Evolutionary conservation across 2,329 filamentous ascomycete species (phyloP), one percentile per base, ranked within the genome.

Genomic region (Metarhizium anisopliae): DNA sequence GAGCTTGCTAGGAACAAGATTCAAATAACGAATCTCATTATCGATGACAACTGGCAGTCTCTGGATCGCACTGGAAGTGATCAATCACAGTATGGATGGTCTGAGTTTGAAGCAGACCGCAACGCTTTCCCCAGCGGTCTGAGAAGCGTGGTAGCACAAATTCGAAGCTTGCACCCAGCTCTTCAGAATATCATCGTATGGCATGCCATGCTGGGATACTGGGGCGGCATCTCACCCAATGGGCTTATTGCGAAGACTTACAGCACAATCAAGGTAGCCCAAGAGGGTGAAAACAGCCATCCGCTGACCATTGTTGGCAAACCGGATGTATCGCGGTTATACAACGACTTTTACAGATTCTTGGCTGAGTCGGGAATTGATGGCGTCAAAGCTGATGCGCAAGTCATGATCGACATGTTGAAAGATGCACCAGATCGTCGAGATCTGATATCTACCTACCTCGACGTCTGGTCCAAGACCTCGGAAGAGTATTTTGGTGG

Each of bases 41-140:
- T 99, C 59, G 94, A 99, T 63, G 94, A 99, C 67, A 95, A 95
- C 63, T 99, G 94, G 94, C 92, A 96, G 70, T 83, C 86, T 8
- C 78, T 95, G 50, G 83, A 81, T 60, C 62, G 77, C 35, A 62
- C 66, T 29, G 77, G 77, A 0, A 65, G 75, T 4, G 74, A 76
- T 18, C 78, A 82, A 59, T 83, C 80, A 59, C 77, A 81, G 52
- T 72, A 80, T 56, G 80, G 85, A 30, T 95, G 89, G 90, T 81
- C 82, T 10, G 82, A 86, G 7, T 97, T 99, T 60, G 92, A 97
- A 66, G 94, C 93, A 0, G 89, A 95, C 56, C 79, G 83, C 11
- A 76, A 80, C 30, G 83, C 84, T 0, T 99, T 99, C 58, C 92
- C 93, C 0, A 75, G 81, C 2, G 94, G 94, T 0, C 75, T 99